Base-by-base conservation (phyloP, 305 asterid genomes). In the Plantago coronopus region DNA sequence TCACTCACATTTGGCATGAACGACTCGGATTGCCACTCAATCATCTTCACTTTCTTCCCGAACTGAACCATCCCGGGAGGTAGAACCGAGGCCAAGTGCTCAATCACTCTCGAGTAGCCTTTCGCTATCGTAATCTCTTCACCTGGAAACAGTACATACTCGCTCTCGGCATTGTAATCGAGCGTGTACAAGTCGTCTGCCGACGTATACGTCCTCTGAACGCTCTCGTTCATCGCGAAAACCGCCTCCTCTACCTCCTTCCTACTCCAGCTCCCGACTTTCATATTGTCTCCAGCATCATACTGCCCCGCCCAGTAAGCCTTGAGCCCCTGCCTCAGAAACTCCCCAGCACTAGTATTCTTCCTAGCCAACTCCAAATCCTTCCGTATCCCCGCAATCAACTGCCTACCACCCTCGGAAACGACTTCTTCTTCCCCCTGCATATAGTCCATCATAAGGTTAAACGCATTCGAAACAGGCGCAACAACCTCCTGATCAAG, bases 161-260 rank as follows among this genome's bases (percentile, higher is more conserved):
- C 95, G 12, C 76, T 85, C 70, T 87, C 97, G 1, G 97, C 94
- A 64, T 47, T 55, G 61, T 69, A 90, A 64, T 90, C 96, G 23
- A 90, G 83, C 8, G 5, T 47, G 25, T 70, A 40, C 69, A 90
- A 65, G 65, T 87, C 86, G 54, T 72, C 83, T 0, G 96, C 91
- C 10, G 94, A 73, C n/a, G 97, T 85, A 53, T 77, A 81, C 11
- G 89, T 85, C 79, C 97, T 77, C 69, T 85, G 94, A 0, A 63
- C 76, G 67, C 86, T 82, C 68, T 90, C 95, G 68, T 70, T 76
- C 95, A 90, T 90, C 27, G 88, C 78, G 48, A 87, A 90, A 34
- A 83, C 54, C 29, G 83, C 89, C 34, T 80, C 73, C 59, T 82
- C 79, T 1, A 83, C 74, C 29, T 67, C 61, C 56, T 62, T 84